Percentiles rank a stretch among this genome's conserved stretches.
phyloP scores from a whole-genome alignment of 2,329 filamentous ascomycete species.

The Cytospora mali region DNA sequence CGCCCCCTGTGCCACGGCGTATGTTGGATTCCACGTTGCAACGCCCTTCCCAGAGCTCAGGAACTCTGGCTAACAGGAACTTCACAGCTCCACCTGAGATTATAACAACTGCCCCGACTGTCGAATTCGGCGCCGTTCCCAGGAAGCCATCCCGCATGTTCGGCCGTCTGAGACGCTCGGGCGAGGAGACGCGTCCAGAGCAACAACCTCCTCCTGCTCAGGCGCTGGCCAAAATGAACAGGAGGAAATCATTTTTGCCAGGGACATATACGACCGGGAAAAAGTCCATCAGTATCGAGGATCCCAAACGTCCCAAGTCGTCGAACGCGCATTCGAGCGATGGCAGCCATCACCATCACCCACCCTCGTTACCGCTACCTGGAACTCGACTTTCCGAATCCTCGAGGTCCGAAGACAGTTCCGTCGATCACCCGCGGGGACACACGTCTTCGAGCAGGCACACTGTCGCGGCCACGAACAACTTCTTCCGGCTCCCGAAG shows the following conservation, averaged over 20 bases:
- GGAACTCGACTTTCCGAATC: constrained; percentile 77
- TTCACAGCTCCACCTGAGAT: constrained; percentile 64
- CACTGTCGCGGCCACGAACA: constrained; percentile 57
- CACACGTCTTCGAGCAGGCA: constrained; percentile 60
- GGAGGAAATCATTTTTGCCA: constrained; percentile 44
- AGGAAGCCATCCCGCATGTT: constrained; percentile 60
- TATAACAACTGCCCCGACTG: constrained; percentile 88
- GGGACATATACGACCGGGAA: constrained; percentile 42
- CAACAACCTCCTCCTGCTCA: constrained; percentile 32
- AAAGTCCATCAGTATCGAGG: constrained; percentile 61
- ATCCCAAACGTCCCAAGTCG: constrained; percentile 54
- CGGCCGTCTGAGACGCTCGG: constrained; percentile 55
- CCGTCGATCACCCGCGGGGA: constrained; percentile 64
- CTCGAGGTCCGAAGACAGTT: constrained; percentile 85
- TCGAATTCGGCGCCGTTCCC: constrained; percentile 56
- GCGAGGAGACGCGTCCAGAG: constrained; percentile 48
- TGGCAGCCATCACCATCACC: constrained; percentile 62
- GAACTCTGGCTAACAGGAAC: constrained; percentile 31
- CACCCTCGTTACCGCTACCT: constrained; percentile 64
- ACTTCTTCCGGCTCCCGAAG: constrained; percentile 80
- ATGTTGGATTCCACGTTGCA: constrained; percentile 36
- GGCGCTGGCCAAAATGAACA: constrained; percentile 43
- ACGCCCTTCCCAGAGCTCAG: neutral
- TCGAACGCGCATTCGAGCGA: constrained; percentile 53
- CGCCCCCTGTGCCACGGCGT: constrained; percentile 61